phyloP scores from a whole-genome alignment of 2,329 filamentous ascomycete species.

The Ophiostoma sp. region DNA sequence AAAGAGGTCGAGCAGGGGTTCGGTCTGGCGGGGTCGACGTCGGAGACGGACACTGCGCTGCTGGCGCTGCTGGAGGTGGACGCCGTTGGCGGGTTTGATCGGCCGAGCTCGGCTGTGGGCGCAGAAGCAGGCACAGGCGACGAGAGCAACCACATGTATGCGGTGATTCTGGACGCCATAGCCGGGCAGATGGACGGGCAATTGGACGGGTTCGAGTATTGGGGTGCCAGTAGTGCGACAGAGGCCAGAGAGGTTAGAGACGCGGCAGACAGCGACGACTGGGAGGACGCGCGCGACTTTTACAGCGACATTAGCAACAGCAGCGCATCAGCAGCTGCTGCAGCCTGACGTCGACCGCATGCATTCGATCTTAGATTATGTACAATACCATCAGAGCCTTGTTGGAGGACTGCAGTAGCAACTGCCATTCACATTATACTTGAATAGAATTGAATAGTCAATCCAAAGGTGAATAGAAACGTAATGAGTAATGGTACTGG shows the following conservation, averaged over 20 bases:
- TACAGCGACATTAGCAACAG: neutral
- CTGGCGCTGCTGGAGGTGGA: conserved; percentile 23
- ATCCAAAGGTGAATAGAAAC: neutral
- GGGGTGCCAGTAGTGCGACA: neutral
- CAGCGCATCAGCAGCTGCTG: neutral
- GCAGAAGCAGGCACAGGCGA: conserved; percentile 47
- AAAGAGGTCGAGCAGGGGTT: conserved; percentile 36
- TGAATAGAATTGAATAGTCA: neutral
- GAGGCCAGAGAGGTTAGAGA: neutral
- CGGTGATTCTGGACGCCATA: conserved; percentile 15
- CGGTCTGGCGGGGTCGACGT: conserved; percentile 35
- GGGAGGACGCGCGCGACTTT: neutral
- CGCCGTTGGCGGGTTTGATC: neutral
- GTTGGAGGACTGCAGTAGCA: no score
- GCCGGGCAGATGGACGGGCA: neutral
- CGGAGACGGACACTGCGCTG: conserved; percentile 23
- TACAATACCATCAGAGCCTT: no score
- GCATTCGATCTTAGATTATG: no score
- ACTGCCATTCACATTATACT: neutral
- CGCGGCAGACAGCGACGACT: neutral
- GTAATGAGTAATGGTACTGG: neutral
- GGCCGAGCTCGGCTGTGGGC: neutral
- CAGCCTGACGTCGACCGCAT: no score
- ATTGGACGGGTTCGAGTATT: neutral
- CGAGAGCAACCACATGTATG: conserved; percentile 21